These are phyloP conservation scores for Globisporangium middletonii DNA, from an alignment of 352 stramenopile species.

Conservation along the genomic window DNA sequence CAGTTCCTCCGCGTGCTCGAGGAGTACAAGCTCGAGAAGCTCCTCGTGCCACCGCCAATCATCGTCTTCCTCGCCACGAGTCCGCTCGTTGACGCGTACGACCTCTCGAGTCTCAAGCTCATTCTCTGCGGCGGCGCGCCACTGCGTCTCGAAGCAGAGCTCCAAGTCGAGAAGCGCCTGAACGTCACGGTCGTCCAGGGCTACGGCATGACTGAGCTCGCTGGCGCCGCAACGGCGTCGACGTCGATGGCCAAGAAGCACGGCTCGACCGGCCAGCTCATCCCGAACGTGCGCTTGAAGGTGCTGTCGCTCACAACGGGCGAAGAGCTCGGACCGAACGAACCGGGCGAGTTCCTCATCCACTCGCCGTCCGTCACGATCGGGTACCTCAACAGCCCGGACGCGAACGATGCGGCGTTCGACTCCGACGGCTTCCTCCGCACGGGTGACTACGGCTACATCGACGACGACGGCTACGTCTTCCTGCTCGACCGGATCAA, in stretches of 20 bases:
- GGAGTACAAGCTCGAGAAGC: conserved; percentile 48
- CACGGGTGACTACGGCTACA: conserved; percentile 88
- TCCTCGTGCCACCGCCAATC: conserved; percentile 81
- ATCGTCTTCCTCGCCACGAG: conserved; percentile 76
- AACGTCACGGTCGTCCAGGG: conserved; percentile 28
- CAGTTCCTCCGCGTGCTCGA: conserved; percentile 76
- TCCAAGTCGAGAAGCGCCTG: conserved; percentile 50
- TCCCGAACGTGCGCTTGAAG: conserved; percentile 47
- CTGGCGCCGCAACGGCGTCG: conserved; percentile 18
- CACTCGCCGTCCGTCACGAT: conserved; percentile 88
- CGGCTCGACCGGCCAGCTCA: conserved; percentile 25
- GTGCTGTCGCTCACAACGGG: conserved; percentile 38
- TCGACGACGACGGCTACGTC: conserved; percentile 89
- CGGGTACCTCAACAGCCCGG: conserved; percentile 84
- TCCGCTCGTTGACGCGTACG: conserved; percentile 83
- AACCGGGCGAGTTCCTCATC: conserved; percentile 75
- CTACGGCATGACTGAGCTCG: conserved; percentile 61
- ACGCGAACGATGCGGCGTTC: conserved; percentile 78
- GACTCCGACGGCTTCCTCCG: conserved; percentile 76
- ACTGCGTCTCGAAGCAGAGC: conserved; percentile 64
- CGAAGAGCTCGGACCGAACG: conserved; percentile 28
- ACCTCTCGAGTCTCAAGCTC: conserved; percentile 61
- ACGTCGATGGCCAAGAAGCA: conserved; percentile 3
- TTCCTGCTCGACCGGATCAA: conserved; percentile 92
- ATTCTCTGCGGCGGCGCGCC: conserved; percentile 80